Conservation (phyloP, 192 early-diverging fungal genomes). For the Linderina pennispora region DNA sequence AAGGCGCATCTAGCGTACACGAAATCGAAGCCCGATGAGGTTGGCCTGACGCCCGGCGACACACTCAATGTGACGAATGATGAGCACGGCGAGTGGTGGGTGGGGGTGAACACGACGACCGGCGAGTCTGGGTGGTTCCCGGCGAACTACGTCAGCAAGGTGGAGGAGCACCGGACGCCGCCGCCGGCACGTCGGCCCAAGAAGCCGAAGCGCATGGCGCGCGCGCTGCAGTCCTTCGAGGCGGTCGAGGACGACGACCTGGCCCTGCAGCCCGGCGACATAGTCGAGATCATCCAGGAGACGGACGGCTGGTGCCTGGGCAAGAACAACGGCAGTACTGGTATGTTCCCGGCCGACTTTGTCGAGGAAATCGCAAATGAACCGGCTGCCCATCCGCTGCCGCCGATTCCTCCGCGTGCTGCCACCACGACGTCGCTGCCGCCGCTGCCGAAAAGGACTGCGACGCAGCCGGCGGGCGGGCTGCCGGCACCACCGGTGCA, state of each 20-base stretch:
- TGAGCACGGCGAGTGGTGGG: slow-evolving; percentile 36
- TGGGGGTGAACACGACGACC: slow-evolving; percentile 26
- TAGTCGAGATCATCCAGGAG: slow-evolving; percentile 52
- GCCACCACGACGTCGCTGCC: slow-evolving; percentile 1
- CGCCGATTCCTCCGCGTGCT: slow-evolving; percentile 7
- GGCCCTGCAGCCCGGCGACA: slow-evolving; percentile 50
- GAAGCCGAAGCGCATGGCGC: slow-evolving; percentile 23
- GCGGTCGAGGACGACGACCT: slow-evolving; percentile 61
- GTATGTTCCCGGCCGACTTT: slow-evolving; percentile 61
- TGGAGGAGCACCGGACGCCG: neutral
- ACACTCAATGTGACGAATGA: slow-evolving; percentile 25
- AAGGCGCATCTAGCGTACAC: slow-evolving; percentile 32
- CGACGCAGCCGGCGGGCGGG: slow-evolving; percentile 1
- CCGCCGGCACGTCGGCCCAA: slow-evolving; percentile 1
- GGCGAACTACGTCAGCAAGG: slow-evolving; percentile 34
- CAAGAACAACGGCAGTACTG: slow-evolving; percentile 53
- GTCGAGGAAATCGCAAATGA: slow-evolving; percentile 11
- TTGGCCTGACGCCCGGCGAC: slow-evolving; percentile 33
- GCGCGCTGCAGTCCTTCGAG: slow-evolving; percentile 41
- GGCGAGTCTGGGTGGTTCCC: slow-evolving; percentile 41
- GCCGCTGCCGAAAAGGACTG: slow-evolving; percentile 6
- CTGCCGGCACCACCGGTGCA: slow-evolving; percentile 6
- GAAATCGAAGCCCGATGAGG: slow-evolving; percentile 39
- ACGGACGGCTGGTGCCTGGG: slow-evolving; percentile 66
- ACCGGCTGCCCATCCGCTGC: neutral